Percentiles rank a stretch among this genome's conserved stretches.
phyloP scores from a whole-genome alignment of 345 rosid genomes.

The Euphorbia tirucalli region DNA sequence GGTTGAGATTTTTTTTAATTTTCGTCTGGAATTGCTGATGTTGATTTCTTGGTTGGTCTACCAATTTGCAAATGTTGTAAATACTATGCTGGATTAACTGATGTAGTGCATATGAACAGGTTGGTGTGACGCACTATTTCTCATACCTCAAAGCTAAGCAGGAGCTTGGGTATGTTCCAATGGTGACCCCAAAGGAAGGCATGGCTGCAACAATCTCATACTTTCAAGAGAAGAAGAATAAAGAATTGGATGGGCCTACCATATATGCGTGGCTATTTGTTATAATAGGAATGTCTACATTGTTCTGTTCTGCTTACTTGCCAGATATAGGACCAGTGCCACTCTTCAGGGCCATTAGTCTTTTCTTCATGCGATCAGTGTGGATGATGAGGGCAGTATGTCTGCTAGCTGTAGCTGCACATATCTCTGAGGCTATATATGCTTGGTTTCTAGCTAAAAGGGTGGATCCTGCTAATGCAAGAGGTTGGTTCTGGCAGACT shows the following conservation, averaged over 20 bases:
- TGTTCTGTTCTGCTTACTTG: constrained; percentile 55
- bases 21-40: not conserved
- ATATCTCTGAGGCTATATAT: constrained; percentile 53
- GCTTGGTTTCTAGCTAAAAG: constrained; percentile 63
- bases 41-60: not conserved
- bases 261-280: constrained; percentile 52
- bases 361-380: constrained; percentile 57
- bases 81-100: constrained; percentile 2
- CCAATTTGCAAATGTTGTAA: not conserved
- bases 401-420: constrained; percentile 32
- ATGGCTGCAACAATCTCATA: constrained; percentile 82
- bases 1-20: not conserved
- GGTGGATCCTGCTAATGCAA: constrained; percentile 69
- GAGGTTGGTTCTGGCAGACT: constrained; percentile 91
- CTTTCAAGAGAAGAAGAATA: constrained; percentile 70
- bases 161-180: constrained; percentile 87
- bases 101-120: constrained; percentile 41
- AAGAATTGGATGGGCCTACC: constrained; percentile 65
- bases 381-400: constrained; percentile 41
- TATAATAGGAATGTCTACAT: constrained; percentile 46
- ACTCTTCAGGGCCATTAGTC: constrained; percentile 43
- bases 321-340: constrained; percentile 69
- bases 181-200: constrained; percentile 74
- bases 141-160: constrained; percentile 80
- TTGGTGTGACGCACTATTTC: constrained; percentile 89